Base-by-base conservation (phyloP, 2,329 filamentous ascomycete genomes). In the Fusarium bulbicola region DNA sequence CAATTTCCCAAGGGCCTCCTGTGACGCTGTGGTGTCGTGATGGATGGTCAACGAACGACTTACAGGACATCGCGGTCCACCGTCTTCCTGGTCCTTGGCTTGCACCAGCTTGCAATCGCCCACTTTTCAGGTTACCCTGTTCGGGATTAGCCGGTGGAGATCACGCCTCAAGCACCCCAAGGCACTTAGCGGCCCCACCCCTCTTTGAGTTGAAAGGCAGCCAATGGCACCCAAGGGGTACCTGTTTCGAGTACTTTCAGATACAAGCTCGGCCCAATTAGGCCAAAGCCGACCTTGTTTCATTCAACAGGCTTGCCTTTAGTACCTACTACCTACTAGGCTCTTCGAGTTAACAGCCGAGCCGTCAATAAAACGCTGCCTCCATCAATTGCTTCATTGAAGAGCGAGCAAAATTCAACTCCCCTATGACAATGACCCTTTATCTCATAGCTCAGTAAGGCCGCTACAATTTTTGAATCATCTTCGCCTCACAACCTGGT, bases 1-100 rank as follows among this genome's bases (percentile, higher is more conserved):
- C 67, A 77, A 78, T 78, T 71, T 78, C 76, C 76, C 70, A 62
- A 46, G 67, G 52, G 53, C 74, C 76, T 77, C 63, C 67, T 76
- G 66, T 76, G 76, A 78, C 76, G 73, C 73, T 54, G 74, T 63
- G 59, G 62, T 77, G 70, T 66, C 68, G 68, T 75, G 72, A 40
- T 54, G 50, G 50, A 76, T 76, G 73, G 53, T 53, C 53, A 42
- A 70, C 64, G 60, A 66, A 70, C 69, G 68, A 75, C 76, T 76
- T 77, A 77, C 72, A 74, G 40, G 30, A 50, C 65, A 73, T 64
- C 50, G 74, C 62, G 73, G 73, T 62, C 70, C 64, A 59, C 54
- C 66, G 34, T 34, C 45, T 50, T 70, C 65, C 72, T 50, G 61
- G 72, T 43, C 36, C 72, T 67, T 65, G 52, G 59, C 54, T 57